A percentile compares a stretch with the other conserved stretches of the same genome.
These are phyloP conservation scores for Phytopythium delawarense DNA, from an alignment of 352 stramenopile species.

Conservation along the genomic window DNA sequence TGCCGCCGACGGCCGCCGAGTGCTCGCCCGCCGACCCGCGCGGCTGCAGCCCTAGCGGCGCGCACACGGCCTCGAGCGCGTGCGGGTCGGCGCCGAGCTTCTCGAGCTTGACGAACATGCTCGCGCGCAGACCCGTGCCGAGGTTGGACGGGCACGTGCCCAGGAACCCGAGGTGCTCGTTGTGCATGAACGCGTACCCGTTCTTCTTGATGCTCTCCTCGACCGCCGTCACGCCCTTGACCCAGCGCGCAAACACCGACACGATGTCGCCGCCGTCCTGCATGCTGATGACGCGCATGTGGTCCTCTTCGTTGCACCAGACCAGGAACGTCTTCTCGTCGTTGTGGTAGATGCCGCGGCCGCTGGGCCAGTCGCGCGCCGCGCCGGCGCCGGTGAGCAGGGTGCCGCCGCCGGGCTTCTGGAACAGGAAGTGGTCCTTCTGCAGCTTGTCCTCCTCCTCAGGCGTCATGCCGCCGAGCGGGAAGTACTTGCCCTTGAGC, in stretches of 20 bases:
- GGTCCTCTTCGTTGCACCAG: conserved; percentile 89
- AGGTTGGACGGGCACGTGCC: conserved; percentile 87
- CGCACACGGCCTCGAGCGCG: conserved; percentile 63
- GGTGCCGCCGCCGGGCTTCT: conserved; percentile 89
- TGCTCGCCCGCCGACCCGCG: conserved; percentile 82
- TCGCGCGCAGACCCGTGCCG: conserved; percentile 79
- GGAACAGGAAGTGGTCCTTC: conserved; percentile 90
- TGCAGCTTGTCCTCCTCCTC: conserved; percentile 90
- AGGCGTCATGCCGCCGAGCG: conserved; percentile 89
- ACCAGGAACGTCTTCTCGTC: conserved; percentile 88
- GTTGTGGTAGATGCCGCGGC: conserved; percentile 92
- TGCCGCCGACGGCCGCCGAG: conserved; percentile 70
- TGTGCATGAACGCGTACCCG: conserved; percentile 84
- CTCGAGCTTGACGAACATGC: conserved; percentile 84
- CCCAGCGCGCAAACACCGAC: conserved; percentile 87
- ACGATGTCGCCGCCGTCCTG: conserved; percentile 89
- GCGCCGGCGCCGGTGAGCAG: conserved; percentile 82
- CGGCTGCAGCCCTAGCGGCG: conserved; percentile 76
- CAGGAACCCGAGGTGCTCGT: conserved; percentile 88
- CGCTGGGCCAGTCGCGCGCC: conserved; percentile 91
- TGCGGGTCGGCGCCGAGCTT: conserved; percentile 70
- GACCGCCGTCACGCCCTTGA: conserved; percentile 72
- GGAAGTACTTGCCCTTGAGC: conserved; percentile 86
- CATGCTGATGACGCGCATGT: conserved; percentile 90
- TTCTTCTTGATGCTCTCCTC: conserved; percentile 76